Base-by-base conservation (phyloP, 2,329 filamentous ascomycete genomes). In the Trichoderma citrinoviride region DNA sequence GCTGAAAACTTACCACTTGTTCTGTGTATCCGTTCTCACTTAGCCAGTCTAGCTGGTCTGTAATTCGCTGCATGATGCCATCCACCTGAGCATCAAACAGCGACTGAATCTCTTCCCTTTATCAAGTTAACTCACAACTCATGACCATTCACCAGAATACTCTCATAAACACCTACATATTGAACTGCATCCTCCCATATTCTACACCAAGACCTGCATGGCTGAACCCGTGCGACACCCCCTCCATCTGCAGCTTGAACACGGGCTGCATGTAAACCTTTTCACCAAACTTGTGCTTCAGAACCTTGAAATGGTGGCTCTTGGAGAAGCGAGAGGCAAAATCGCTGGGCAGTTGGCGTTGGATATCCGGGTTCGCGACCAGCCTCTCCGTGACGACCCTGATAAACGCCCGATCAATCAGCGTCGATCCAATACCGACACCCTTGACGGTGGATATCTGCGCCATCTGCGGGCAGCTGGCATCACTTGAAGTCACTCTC, bases 341-440 rank as follows among this genome's bases (percentile, higher is more conserved):
- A 66, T 80, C 74, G 0, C 70, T 70, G 0, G 79, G 78, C 1
- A 56, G 40, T 1, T 56, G 40, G 0, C 21, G 40, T 5, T 27
- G 17, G 2, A 56, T 29, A 56, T 56, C 25, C 3, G 40, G 54
- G 29, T 44, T 10, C 0, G 40, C 21, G 0, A 23, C 40, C 4
- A 82, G 68, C 14, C 80, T 73, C 49, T 73, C 70, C 7, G 74
- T 72, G 2, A 82, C 76, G 17, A 81, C 70, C 3, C 71, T 72
- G 8, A 77, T 67, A 65, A 82, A 82, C 0, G 77, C 74, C 17
- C 74, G 73, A 65, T 82, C 80, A 56, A 83, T 81, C n/a, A 82
- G 71, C 0, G 79, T 77, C 0, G 79, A 77, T 0, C 80, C 80
- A 25, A 82, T 79, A 0, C 80, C 79, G 5, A 81, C 74, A n/a